Percentiles rank a stretch among this genome's conserved stretches.
phyloP scores from a whole-genome alignment of 2,329 filamentous ascomycete species.

The Cadophora sp. region DNA sequence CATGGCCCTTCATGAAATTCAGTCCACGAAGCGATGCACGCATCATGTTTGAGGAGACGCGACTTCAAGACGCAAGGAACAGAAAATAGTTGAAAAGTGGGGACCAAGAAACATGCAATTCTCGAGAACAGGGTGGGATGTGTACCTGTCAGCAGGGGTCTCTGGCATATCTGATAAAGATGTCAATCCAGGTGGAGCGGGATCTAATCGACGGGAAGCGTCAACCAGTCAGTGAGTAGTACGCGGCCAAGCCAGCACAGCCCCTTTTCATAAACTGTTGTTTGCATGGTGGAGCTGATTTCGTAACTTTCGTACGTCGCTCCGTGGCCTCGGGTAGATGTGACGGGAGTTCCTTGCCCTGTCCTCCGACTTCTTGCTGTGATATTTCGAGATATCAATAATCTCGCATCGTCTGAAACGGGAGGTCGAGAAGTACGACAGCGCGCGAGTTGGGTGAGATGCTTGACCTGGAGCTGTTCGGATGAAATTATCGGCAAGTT shows the following conservation, averaged over 20 bases:
- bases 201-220: constrained; percentile 3
- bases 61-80: neutral
- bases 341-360: neutral
- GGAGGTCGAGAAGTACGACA: neutral
- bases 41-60: neutral
- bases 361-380: neutral
- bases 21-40: neutral
- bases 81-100: neutral
- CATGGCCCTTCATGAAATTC: neutral
- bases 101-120: neutral
- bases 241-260: constrained; percentile 5
- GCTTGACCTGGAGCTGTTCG: too few species aligned
- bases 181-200: neutral
- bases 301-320: neutral
- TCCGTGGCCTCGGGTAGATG: neutral
- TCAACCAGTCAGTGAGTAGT: neutral
- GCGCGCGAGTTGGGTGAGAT: too few species aligned
- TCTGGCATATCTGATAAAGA: neutral
- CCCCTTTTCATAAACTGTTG: neutral
- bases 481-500: neutral
- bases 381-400: neutral
- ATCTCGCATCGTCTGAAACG: neutral
- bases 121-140: neutral
- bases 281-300: neutral
- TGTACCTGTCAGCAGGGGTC: neutral